Conservation (phyloP, 495 filamentous ascomycete genomes). For the Hyaloscypha finlandica region DNA sequence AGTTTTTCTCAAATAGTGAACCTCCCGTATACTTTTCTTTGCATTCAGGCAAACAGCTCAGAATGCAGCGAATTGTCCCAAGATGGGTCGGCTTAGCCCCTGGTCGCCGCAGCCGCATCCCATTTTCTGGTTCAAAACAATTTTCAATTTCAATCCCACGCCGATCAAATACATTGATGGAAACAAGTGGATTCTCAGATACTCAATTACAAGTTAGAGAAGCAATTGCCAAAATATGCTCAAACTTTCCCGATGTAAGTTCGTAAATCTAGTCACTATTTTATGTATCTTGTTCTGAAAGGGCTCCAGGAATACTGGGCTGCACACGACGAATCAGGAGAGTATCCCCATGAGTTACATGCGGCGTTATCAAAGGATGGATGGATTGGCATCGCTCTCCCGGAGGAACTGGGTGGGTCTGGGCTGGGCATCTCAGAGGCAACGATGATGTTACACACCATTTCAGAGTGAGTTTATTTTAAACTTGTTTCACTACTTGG, state of each 20-base stretch:
- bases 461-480: constrained; percentile 54
- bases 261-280: neutral
- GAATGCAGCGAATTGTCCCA: constrained; percentile 16
- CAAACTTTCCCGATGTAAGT: constrained; percentile 54
- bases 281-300: constrained; percentile 13
- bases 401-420: constrained; percentile 69
- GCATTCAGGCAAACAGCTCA: neutral
- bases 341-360: constrained; percentile 73
- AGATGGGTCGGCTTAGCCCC: neutral
- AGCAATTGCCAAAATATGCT: constrained; percentile 67
- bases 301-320: constrained; percentile 64
- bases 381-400: constrained; percentile 82
- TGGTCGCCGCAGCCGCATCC: neutral
- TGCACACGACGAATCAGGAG: constrained; percentile 63
- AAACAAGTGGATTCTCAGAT: constrained; percentile 69
- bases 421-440: constrained; percentile 80
- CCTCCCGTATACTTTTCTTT: neutral
- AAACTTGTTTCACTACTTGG: neutral
- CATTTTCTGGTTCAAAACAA: neutral
- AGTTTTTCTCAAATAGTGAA: neutral
- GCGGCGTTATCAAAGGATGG: constrained; percentile 73
- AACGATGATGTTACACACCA: constrained; percentile 84
- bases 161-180: constrained; percentile 57
- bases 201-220: constrained; percentile 72
- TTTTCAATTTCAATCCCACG: constrained; percentile 23